Base-by-base conservation (phyloP, 495 filamentous ascomycete species). In the Pseudevernia furfuracea region DNA sequence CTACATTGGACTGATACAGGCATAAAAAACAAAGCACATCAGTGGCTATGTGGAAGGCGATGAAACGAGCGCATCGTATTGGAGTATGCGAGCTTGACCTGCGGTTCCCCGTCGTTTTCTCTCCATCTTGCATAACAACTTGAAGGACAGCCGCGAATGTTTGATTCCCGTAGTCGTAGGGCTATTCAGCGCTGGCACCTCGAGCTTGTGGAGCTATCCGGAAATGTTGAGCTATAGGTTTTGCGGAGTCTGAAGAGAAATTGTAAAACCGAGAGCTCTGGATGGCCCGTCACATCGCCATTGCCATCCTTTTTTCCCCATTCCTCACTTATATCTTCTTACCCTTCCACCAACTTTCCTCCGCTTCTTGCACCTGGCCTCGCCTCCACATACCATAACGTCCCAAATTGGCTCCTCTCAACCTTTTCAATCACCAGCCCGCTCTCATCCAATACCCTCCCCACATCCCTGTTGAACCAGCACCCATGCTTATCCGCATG, bases 381-480 rank as follows among this genome's bases (percentile, higher is more conserved):
- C 14, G 65, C 65, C 64, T 88, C 84, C 67, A 85, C 80, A 71
- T 80, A 78, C 83, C 85, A 90, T 8, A 85, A 87, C 23, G 92
- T 96, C 38, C 92, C 92, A 60, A 88, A 78, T 76, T 95, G 89
- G 66, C 84, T 84, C 70, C 85, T 81, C 70, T 85, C 79, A 32
- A 95, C 75, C 61, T 76, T 76, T 30, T 89, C 79, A 55, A 98
- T 78, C 77, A 92, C 89, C 70, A 98, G 75, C 28, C 91, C 93
- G 65, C 89, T 92, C 66, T 92, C 84, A 67, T 81, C 75, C 46
- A 97, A 85, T 72, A 97, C 84, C 62, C 74, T 75, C 63, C 87
- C 89, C 61, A 98, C 87, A 80, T 98, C 94, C 59, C 91, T 80
- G 75, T 98, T 98, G 87, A 89, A 96, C 92, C 92, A 97, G 77